These are phyloP conservation scores for Bipolaris zeicola DNA, from an alignment of 2,329 filamentous ascomycete genomes.

Conservation along the genomic window DNA sequence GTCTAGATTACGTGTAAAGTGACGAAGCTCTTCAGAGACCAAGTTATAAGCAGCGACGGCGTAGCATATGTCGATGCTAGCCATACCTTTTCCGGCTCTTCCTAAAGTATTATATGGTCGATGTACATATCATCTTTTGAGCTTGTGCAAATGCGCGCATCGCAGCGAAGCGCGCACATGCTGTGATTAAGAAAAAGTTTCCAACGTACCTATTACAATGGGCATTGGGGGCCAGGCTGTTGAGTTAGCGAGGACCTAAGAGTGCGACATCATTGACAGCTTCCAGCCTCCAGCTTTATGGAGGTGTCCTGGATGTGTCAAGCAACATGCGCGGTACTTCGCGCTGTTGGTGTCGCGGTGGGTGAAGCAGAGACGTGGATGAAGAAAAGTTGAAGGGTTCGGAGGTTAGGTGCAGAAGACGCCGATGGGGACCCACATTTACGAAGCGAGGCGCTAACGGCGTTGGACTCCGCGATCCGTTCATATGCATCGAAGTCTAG, in stretches of 20 bases:
- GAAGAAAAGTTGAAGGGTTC: slow-evolving; percentile 15
- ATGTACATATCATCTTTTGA: slow-evolving; percentile 44
- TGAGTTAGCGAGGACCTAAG: neutral
- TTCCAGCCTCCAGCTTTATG: neutral
- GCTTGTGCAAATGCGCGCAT: slow-evolving; percentile 11
- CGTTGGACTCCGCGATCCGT: neutral
- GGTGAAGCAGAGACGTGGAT: neutral
- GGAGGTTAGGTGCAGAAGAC: slow-evolving; percentile 2
- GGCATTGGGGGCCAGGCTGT: neutral
- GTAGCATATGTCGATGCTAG: slow-evolving; percentile 57
- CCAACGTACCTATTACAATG: slow-evolving; percentile 17
- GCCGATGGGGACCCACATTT: slow-evolving; percentile 9
- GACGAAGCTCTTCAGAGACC: slow-evolving; percentile 49
- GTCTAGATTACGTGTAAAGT: neutral
- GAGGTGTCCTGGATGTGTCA: neutral
- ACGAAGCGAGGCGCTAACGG: slow-evolving; percentile 13
- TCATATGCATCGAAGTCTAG: too few species aligned
- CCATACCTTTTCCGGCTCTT: slow-evolving; percentile 61
- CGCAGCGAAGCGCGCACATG: slow-evolving; percentile 2
- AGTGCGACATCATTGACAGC: neutral
- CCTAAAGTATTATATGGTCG: slow-evolving; percentile 51
- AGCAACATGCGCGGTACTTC: neutral
- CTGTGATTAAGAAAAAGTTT: slow-evolving; percentile 4
- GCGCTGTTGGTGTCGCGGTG: neutral
- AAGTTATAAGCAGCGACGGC: slow-evolving; percentile 58